Conservation (phyloP, 164 flowering plant genomes). For the Macadamia tetraphylla region DNA sequence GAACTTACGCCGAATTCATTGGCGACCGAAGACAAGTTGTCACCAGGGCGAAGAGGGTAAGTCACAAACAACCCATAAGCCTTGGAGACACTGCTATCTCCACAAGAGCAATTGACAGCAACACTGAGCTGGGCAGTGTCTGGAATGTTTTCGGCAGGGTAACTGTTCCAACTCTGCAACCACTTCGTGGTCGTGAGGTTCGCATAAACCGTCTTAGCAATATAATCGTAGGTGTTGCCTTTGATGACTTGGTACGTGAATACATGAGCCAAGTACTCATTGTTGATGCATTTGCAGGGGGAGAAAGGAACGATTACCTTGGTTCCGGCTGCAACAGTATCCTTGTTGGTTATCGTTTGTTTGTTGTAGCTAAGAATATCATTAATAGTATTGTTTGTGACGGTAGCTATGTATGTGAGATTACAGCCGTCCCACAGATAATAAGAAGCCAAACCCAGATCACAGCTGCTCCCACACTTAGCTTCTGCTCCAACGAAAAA, state of each 20-base stretch:
- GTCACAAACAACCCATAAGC: slow-evolving; percentile 47
- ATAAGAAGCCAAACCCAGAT: slow-evolving; percentile 60
- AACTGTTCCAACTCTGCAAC: slow-evolving; percentile 15
- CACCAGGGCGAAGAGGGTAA: slow-evolving; percentile 35
- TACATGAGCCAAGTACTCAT: slow-evolving; percentile 35
- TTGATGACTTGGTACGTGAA: slow-evolving; percentile 25
- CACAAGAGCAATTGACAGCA: slow-evolving; percentile 47
- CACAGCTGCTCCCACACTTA: slow-evolving; percentile 41
- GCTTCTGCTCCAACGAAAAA: slow-evolving; percentile 22
- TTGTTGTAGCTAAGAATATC: slow-evolving; percentile 28
- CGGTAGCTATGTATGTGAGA: slow-evolving; percentile 28
- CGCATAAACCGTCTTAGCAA: slow-evolving; percentile 30
- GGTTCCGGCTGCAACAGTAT: slow-evolving; percentile 17
- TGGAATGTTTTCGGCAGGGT: slow-evolving; percentile 12
- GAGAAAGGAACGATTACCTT: slow-evolving; percentile 46
- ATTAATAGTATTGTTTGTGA: slow-evolving; percentile 3
- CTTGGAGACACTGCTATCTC: slow-evolving; percentile 24
- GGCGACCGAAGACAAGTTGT: slow-evolving; percentile 25
- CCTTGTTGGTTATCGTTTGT: slow-evolving; percentile 17
- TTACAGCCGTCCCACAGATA: slow-evolving; percentile 32
- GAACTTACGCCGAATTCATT: slow-evolving; percentile 4
- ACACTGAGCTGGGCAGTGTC: slow-evolving; percentile 25
- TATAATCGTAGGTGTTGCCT: slow-evolving; percentile 34
- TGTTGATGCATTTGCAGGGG: slow-evolving; percentile 45
- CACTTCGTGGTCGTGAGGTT: slow-evolving; percentile 19